Base-by-base conservation (phyloP, 768 basidiomycete genomes). In the Piloderma croceum region DNA sequence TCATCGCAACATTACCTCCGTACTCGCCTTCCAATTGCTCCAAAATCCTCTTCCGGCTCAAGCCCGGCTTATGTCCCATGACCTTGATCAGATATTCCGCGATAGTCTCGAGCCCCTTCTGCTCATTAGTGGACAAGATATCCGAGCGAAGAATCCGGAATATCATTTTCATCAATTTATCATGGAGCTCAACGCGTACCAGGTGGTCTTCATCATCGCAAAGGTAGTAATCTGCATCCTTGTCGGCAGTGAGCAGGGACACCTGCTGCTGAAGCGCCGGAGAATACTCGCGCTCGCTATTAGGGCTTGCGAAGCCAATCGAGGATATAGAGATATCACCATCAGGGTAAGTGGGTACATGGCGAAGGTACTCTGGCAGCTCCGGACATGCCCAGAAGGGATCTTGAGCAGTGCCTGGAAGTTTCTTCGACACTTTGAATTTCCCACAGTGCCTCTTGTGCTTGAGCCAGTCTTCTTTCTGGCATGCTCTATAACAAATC, bases 361-460 rank as follows among this genome's bases (percentile, higher is more conserved):
- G 11, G 11, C 38, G 19, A 19, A 46, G 19, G 21, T 45, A 24
- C 3, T 39, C 36, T 7, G 46, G 24, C 11, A 48, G 24, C 18
- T 32, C 34, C 10, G 39, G 19, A 29, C 31, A 38, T 23, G 17
- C 24, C 51, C 49, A 54, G 24, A 38, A 33, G 4, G 11, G 36
- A 38, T 54, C 51, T n/a, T 41, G 37, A 11, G 33, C 46, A n/a
- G 53, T 52, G 20, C 51, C 53, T 2, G 18, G 41, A 20, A 54
- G 51, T 36, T 40, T 34, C 36, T 52, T 54, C 17, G 51, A 37
- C 1, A 50, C 36, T 18, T 39, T 39, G 21, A 48, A 34, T 34
- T 53, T 55, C 17, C 51, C 49, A 34, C 51, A 53, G 19, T 46
- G 22, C 29, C 32, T 33, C 36, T 47, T 53, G 38, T 52, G 51